Evolutionary conservation across 805 yeast species (phyloP), one percentile per base, ranked within the genome.

Genomic region (Candida rishiriensis): DNA sequence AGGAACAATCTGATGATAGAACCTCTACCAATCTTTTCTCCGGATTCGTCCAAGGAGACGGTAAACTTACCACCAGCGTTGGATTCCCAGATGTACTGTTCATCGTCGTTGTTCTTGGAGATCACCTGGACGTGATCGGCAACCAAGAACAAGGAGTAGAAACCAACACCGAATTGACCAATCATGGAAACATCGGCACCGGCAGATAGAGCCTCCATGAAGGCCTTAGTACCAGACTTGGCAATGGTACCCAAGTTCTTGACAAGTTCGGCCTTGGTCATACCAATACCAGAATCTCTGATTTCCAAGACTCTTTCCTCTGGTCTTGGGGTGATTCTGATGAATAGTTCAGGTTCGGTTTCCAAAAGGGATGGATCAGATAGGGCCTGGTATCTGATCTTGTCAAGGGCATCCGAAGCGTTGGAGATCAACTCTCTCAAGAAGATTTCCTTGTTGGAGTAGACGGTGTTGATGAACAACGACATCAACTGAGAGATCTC

Each of bases 91-190:
- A 93, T 76, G 83, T 93, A 93, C 78, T 93, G 99, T 71, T 93
- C 98, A 69, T 93, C 99, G 64, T 93, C 99, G 68, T 93, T 93
- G 81, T 89, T 85, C 80, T 93, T 93, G 50, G 99, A 88, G 69
- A 93, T 88, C 61, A 93, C 99, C 77, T 93, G 97, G 54, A 93
- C 99, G 61, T 81, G 88, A 77, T 93, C 99, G 62, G 99, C 98
- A 68, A 93, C 99, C 77, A 93, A 81, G 87, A 93, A 93, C 58
- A 91, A 79, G 44, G 99, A 93, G 85, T 93, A 93, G 91, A 93
- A 93, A 83, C 99, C 99, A 61, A 93, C 99, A 89, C 99, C 99
- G 78, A 93, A 93, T 78, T 93, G 99, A 81, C 99, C 99, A 76
- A 93, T 93, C 99, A 93, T 93, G 54, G 98, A 90, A 52, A 93